These are phyloP conservation scores for Vinca minor DNA, from an alignment of 257 asterid genomes.

Conservation along the genomic window DNA sequence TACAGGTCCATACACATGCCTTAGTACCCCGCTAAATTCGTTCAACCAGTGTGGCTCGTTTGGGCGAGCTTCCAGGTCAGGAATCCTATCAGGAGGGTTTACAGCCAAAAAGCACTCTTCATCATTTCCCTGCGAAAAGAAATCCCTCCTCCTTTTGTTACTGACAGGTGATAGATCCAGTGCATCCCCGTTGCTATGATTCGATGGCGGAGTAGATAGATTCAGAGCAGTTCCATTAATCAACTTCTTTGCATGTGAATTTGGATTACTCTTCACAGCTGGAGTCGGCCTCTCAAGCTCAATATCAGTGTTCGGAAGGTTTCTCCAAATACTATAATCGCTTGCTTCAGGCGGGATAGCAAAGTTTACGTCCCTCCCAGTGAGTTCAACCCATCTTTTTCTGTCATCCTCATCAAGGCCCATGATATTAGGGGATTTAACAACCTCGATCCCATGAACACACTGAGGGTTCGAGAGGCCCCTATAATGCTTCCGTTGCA, in stretches of 20 bases:
- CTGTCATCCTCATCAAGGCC: conserved; percentile 60
- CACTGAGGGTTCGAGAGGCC: conserved; percentile 96
- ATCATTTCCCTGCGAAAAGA: conserved; percentile 37
- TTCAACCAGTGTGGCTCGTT: conserved; percentile 61
- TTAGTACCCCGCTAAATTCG: conserved; percentile 63
- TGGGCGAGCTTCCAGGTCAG: conserved; percentile 48
- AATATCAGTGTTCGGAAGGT: conserved; percentile 63
- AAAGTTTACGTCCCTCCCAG: conserved; percentile 68
- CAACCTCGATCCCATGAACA: conserved; percentile 82
- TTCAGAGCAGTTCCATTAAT: conserved; percentile 66
- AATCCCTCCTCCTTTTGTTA: conserved; percentile 60
- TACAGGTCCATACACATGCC: conserved; percentile 65
- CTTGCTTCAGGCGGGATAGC: conserved; percentile 65
- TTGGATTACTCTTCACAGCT: conserved; percentile 33
- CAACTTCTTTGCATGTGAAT: conserved; percentile 46
- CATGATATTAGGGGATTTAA: conserved; percentile 52
- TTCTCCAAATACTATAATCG: conserved; percentile 75
- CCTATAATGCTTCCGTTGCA: conserved; percentile 90
- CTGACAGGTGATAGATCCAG: conserved; percentile 42
- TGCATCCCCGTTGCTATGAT: conserved; percentile 49
- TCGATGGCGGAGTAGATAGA: conserved; percentile 46
- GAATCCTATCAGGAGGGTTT: conserved; percentile 34
- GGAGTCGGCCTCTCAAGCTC: conserved; percentile 61
- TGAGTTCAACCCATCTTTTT: conserved; percentile 77
- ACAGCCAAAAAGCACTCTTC: conserved; percentile 43